phyloP scores from a whole-genome alignment of 2,329 filamentous ascomycete genomes.

The Emergomyces africanus region DNA sequence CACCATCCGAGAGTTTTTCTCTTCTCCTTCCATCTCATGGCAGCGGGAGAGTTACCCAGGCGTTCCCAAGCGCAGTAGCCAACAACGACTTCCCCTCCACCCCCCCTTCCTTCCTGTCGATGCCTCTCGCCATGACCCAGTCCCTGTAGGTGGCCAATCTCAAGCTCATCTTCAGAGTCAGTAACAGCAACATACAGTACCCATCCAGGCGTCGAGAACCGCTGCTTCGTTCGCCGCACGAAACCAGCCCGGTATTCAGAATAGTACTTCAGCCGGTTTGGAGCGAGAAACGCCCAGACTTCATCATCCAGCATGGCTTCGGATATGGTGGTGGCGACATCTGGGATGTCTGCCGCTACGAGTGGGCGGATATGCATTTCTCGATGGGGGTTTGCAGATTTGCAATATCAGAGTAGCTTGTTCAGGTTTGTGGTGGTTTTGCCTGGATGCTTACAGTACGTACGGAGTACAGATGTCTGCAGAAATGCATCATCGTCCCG shows the following conservation, averaged over 20 bases:
- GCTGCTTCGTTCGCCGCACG: slow-evolving; percentile 8
- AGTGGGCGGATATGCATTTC: slow-evolving; percentile 13
- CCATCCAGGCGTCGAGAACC: slow-evolving; percentile 9
- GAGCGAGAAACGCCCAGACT: slow-evolving; percentile 9
- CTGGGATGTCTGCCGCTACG: slow-evolving; percentile 7
- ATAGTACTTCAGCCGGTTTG: slow-evolving; percentile 10
- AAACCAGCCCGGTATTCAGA: slow-evolving; percentile 9
- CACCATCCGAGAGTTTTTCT: slow-evolving; percentile 1
- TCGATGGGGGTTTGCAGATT: neutral
- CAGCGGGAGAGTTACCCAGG: slow-evolving; percentile 1
- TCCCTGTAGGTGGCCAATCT: neutral
- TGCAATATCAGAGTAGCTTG: neutral
- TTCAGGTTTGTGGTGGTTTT: neutral
- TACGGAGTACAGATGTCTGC: neutral
- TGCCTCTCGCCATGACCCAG: slow-evolving; percentile 2
- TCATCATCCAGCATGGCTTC: slow-evolving; percentile 13
- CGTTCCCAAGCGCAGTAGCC: slow-evolving; percentile 10
- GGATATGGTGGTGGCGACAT: slow-evolving; percentile 9
- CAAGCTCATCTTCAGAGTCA: slow-evolving; percentile 5
- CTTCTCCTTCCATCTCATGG: slow-evolving; percentile 7
- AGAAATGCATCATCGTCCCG: neutral
- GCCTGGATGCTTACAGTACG: neutral
- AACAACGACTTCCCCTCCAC: slow-evolving; percentile 13
- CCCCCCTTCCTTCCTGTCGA: slow-evolving; percentile 7
- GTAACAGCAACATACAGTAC: slow-evolving; percentile 10